Percentiles rank a stretch among this genome's conserved stretches.
Evolutionary conservation across 1,139 yeast species (phyloP).

Genomic region (Meyerozyma guilliermondii): DNA sequence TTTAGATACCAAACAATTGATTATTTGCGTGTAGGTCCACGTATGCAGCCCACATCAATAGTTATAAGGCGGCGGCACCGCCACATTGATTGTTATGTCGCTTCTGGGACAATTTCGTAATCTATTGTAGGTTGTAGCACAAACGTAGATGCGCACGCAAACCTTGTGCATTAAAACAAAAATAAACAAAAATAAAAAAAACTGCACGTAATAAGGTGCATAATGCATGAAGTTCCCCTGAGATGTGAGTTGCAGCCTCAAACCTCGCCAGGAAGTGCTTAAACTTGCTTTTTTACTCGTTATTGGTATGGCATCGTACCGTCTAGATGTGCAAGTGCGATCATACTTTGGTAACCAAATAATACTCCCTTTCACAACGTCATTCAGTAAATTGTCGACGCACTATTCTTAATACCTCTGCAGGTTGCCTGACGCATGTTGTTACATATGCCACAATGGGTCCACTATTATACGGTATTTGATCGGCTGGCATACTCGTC

Average conservation of each 20-base stretch:
- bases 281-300: not conserved
- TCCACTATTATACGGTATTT: not conserved
- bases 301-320: not conserved
- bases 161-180: not conserved
- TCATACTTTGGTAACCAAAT: too few relatives aligned
- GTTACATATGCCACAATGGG: not conserved
- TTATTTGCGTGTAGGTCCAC: not conserved
- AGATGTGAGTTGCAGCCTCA: not conserved
- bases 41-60: not conserved
- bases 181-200: too few relatives aligned
- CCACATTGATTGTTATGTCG: not conserved
- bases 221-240: not conserved
- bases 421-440: not conserved
- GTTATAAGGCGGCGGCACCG: not conserved
- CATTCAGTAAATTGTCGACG: not conserved
- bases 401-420: not conserved
- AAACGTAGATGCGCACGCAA: not conserved
- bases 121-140: not conserved
- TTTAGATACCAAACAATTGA: not conserved
- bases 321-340: not conserved
- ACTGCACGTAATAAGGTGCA: not conserved
- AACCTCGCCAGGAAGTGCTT: not conserved
- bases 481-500: not conserved
- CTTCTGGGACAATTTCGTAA: not conserved
- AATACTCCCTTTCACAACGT: not conserved